A percentile compares a stretch with the other conserved stretches of the same genome.
These are phyloP conservation scores for Phytophthora cryptogea DNA, from an alignment of 352 stramenopile species.

Conservation along the genomic window DNA sequence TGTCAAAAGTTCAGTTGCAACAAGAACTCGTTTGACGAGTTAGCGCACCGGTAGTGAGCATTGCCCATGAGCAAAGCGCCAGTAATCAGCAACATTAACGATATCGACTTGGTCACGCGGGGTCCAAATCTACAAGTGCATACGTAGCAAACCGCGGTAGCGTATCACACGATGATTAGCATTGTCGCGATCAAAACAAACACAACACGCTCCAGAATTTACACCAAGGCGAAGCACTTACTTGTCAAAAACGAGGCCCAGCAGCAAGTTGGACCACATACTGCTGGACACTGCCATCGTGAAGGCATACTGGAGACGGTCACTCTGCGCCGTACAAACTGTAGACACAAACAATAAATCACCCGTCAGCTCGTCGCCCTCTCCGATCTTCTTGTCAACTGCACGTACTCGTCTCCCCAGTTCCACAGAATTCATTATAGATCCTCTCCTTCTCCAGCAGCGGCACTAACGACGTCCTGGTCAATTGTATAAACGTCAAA, in stretches of 20 bases:
- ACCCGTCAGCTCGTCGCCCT: not conserved
- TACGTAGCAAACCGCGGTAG: not conserved
- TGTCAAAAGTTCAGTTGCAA: conserved; percentile 4
- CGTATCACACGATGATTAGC: not conserved
- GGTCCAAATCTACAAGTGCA: conserved; percentile 48
- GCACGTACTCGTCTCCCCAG: conserved; percentile 42
- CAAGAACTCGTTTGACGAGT: not conserved
- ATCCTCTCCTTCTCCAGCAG: conserved; percentile 63
- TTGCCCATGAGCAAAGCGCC: conserved; percentile 57
- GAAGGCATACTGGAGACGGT: conserved; percentile 63
- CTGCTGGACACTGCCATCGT: conserved; percentile 63
- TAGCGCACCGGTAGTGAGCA: conserved; percentile 41
- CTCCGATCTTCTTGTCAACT: not conserved
- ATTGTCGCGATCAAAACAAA: not conserved
- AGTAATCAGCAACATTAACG: conserved; percentile 48
- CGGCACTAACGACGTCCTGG: conserved; percentile 59
- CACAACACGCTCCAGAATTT: not conserved
- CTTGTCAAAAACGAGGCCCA: conserved; percentile 68
- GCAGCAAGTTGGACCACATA: conserved; percentile 66
- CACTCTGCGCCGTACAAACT: conserved; percentile 62
- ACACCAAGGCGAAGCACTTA: conserved; percentile 7
- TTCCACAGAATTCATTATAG: conserved; percentile 57
- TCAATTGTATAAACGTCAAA: conserved; percentile 14
- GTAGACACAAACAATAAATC: conserved; percentile 3
- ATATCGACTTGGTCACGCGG: conserved; percentile 57